Conservation (phyloP, 1,139 yeast species). For the Yamadazyma songkhlaensis region DNA sequence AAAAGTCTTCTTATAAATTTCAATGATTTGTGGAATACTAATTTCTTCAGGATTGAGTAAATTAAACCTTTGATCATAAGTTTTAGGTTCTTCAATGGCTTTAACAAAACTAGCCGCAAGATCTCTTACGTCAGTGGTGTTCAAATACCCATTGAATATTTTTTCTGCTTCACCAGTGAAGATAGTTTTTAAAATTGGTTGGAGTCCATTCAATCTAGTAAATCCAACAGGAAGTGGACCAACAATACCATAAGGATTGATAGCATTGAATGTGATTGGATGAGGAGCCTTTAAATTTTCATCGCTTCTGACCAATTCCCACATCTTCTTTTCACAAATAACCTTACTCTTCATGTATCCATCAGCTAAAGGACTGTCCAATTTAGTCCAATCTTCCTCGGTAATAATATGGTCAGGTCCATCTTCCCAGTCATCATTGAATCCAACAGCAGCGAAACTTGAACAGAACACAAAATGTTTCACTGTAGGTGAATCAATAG, state of each 20-base stretch:
- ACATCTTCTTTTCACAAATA: conserved; percentile 14
- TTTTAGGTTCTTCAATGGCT: conserved; percentile 11
- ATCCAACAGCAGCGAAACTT: conserved; percentile 17
- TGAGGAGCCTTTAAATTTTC: conserved; percentile 9
- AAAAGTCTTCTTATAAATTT: not conserved
- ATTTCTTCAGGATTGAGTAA: conserved; percentile 4
- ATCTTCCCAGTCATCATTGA: conserved; percentile 6
- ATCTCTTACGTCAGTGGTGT: conserved; percentile 19
- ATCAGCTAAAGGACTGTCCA: conserved; percentile 8
- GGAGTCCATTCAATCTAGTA: conserved; percentile 4
- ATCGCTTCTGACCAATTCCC: conserved; percentile 12
- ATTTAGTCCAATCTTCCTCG: conserved; percentile 5
- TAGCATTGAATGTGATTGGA: conserved; percentile 11
- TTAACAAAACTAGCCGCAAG: conserved; percentile 15
- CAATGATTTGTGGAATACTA: not conserved
- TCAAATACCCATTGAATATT: not conserved
- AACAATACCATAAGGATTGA: conserved; percentile 17
- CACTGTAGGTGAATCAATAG: conserved; percentile 15
- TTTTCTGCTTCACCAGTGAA: not conserved
- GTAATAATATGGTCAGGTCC: conserved; percentile 4
- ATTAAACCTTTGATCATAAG: conserved; percentile 13
- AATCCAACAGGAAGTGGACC: conserved; percentile 16
- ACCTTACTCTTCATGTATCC: conserved; percentile 15
- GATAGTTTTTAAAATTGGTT: not conserved
- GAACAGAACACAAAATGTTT: conserved; percentile 21